Evolutionary conservation across 805 yeast genomes (phyloP), one percentile per base, ranked within the genome.

Genomic region (Aciculoconidium aculeatum): DNA sequence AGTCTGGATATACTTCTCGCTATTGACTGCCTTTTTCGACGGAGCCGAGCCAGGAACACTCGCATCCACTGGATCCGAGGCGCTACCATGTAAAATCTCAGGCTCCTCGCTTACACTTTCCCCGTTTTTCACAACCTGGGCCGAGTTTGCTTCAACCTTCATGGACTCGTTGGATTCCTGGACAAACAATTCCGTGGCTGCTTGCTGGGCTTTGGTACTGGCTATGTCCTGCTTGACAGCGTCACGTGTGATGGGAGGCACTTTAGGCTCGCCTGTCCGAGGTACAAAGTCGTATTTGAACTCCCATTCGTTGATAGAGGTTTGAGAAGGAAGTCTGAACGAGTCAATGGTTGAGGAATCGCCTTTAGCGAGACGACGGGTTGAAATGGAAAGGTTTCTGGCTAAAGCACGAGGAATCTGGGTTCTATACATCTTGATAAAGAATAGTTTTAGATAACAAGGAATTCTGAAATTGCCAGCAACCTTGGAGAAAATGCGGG

Each of bases 271-370:
- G 3, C 58, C 31, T 8, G 51, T 55, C 35, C 58, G 59, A 10
- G 70, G 70, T 27, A 64, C 52, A 40, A 59, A 65, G 42, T 65
- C 70, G 40, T 65, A 65, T 40, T 59, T 61, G 53, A 61, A 65
- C 54, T 70, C 64, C 75, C 77, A 61, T 47, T 70, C 62, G 44
- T 62, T 50, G 47, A 70, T 50, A 28, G 67, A 58, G 18, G 68
- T 51, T 44, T 60, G 62, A 25, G 68, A 49, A 10, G 78, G 77
- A 23, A 72, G 55, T 41, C 61, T 69, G 53, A 57, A 74, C 24
- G 67, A 69, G 47, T 77, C 83, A 37, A 76, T 75, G 21, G 74
- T 68, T 6, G 80, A 74, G 4, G 54, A 31, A 41, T 75, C 81
- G 28, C 76, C 76, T 45, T 76, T 76, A 19, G 76, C 74, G 19